Evolutionary conservation across 305 asterid species (phyloP), one percentile per base, ranked within the genome.

Genomic region (Rubia balearica): DNA sequence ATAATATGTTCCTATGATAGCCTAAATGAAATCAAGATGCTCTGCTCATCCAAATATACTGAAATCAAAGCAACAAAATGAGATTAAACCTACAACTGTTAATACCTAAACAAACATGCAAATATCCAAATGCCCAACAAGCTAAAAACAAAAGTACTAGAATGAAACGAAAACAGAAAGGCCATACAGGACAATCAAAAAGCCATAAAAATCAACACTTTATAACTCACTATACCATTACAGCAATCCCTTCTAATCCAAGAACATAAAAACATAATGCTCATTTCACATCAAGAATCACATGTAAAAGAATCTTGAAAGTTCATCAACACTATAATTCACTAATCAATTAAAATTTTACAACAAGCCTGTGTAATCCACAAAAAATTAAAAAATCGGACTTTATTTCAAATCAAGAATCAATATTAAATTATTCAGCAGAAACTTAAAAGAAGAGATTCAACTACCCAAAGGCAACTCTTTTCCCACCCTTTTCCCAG

Each of bases 401-500:
- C 68, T 45, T 42, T 8, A 59, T 53, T 55, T 55, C 64, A 66
- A 17, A 57, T 40, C 60, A 61, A 27, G 17, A 40, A 67, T 57
- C 59, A 24, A 27, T 42, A 41, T 30, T 43, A 30, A 24, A 40
- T 7, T 10, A 27, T 48, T 41, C 22, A 43, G 59, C 59, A 33
- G 49, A 71, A 74, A 61, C 67, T 66, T 6, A 2, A 60, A 4
- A 38, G 27, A n/a, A 65, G 33, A 41, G 69, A 65, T 65, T 65
- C 67, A 65, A 66, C 36, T 61, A 74, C 42, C 68, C 65, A 17
- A 59, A 64, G 5, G 36, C 45, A 57, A 62, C 60, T 21, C 68
- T 56, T 67, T 59, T 30, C 45, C 14, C 40, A 49, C 68, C 59
- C 61, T 74, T 68, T 72, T 72, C 65, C 76, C 46, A 10, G 72